A percentile compares a stretch with the other conserved stretches of the same genome.
These are phyloP conservation scores for cucumber (Cucumis sativus) DNA, from an alignment of 306 rosid species.

Conservation along the genomic window Cucumber_9930_V3 NC_026656.2:11360501-11361000, in stretches of 20 bases:
- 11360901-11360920: not conserved
- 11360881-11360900: constrained; percentile 49
- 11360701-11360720: not conserved
- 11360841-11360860: constrained; percentile 74
- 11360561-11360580: constrained; percentile 14
- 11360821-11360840: constrained; percentile 98
- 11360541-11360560: constrained; percentile 37
- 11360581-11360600: constrained; percentile 19
- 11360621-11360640: constrained; percentile 24
- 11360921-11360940: not conserved
- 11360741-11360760: constrained; percentile 45
- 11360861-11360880: constrained; percentile 57
- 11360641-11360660: constrained; percentile 22
- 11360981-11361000: not conserved
- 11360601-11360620: constrained; percentile 17
- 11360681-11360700: not conserved
- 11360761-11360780: constrained; percentile 49
- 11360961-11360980: not conserved
- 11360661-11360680: not conserved
- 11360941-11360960: not conserved
- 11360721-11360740: not conserved
- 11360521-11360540: constrained; percentile 19
- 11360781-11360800: constrained; percentile 60
- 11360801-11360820: constrained; percentile 86
- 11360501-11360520: constrained; percentile 21